These are phyloP conservation scores for Geotrichum reessii DNA, from an alignment of 1,139 yeast species.

Conservation along the genomic window DNA sequence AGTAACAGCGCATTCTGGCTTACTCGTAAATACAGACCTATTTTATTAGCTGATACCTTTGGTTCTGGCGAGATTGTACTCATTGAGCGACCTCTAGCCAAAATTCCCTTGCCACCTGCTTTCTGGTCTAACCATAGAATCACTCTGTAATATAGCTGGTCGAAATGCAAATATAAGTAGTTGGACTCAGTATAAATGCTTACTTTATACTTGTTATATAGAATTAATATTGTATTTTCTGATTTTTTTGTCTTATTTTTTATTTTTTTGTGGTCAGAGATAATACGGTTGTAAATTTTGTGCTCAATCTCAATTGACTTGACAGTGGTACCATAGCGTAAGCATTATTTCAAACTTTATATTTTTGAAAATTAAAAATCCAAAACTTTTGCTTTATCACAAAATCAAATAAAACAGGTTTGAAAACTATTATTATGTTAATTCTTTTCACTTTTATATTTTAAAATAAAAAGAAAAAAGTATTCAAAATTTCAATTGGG, in stretches of 20 bases:
- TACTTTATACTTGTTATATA: not conserved
- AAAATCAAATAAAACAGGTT: too few relatives aligned
- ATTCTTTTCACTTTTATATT: too few relatives aligned
- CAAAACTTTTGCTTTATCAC: too few relatives aligned
- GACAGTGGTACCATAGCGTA: too few relatives aligned
- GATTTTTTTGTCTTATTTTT: not conserved
- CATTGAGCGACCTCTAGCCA: constrained; percentile 69
- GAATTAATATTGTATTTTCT: not conserved
- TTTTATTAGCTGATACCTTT: constrained; percentile 57
- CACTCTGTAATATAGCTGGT: constrained; percentile 39
- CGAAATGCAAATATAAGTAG: not conserved
- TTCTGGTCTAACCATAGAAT: constrained; percentile 64
- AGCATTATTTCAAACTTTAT: too few relatives aligned
- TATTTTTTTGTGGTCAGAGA: too few relatives aligned
- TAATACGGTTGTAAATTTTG: too few relatives aligned
- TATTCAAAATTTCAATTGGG: too few relatives aligned
- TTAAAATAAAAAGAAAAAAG: too few relatives aligned
- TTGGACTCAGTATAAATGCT: not conserved
- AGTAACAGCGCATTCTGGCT: constrained; percentile 55
- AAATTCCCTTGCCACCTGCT: constrained; percentile 63
- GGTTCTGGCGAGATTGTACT: constrained; percentile 58
- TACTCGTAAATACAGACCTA: constrained; percentile 70
- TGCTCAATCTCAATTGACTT: too few relatives aligned
- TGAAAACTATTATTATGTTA: too few relatives aligned
- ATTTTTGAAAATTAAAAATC: too few relatives aligned